Percentiles rank a stretch among this genome's conserved stretches.
These are phyloP conservation scores for Lagerstroemia speciosa DNA, from an alignment of 345 rosid species.

Conservation along the genomic window DNA sequence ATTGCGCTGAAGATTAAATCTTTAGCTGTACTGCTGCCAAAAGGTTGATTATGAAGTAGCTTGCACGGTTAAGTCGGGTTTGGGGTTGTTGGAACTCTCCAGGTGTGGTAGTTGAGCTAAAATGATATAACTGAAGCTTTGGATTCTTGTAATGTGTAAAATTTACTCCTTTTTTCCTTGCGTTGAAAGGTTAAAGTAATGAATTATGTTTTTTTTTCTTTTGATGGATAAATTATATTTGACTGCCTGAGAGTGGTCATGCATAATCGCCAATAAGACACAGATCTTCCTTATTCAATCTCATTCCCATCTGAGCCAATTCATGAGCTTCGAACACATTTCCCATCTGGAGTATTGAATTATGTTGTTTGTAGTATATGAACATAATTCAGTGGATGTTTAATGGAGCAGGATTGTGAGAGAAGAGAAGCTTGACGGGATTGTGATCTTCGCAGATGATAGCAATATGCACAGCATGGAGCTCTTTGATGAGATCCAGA, in stretches of 20 bases:
- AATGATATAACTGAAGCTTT: background rate
- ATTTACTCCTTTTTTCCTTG: no score
- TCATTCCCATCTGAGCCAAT: no score
- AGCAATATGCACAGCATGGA: conserved; percentile 98
- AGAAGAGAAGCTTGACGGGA: conserved; percentile 87
- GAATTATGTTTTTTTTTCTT: no score
- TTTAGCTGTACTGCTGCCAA: background rate
- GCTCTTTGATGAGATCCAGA: conserved; percentile 85
- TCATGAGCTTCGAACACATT: no score
- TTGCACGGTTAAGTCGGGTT: background rate
- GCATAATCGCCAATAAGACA: no score
- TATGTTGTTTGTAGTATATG: background rate
- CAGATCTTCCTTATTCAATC: no score
- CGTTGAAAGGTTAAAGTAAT: no score
- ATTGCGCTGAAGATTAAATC: background rate
- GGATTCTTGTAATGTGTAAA: no score
- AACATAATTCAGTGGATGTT: conserved; percentile 1
- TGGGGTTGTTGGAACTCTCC: background rate
- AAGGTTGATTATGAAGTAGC: background rate
- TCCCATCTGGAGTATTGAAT: background rate
- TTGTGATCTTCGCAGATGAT: conserved; percentile 92
- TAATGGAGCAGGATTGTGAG: conserved; percentile 51
- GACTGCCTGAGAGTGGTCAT: no score
- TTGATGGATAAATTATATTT: no score
- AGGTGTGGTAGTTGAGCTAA: background rate